A percentile compares a stretch with the other conserved stretches of the same genome.
These are phyloP conservation scores for Thielaviopsis euricoi DNA, from an alignment of 2,329 filamentous ascomycete species.

Conservation along the genomic window DNA sequence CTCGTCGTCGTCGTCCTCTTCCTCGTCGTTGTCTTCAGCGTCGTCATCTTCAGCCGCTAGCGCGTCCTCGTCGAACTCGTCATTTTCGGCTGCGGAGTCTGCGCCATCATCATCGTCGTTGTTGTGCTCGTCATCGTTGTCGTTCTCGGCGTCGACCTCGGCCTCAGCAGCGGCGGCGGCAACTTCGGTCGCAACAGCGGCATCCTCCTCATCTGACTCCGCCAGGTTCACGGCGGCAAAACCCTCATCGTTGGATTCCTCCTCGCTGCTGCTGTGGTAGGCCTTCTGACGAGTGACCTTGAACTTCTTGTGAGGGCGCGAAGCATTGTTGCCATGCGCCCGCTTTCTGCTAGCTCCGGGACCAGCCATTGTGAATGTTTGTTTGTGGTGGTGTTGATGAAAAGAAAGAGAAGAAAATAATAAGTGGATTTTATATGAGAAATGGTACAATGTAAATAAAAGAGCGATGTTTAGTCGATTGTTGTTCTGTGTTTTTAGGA, in stretches of 20 bases:
- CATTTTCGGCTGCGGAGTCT: conserved; percentile 18
- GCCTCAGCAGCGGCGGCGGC: conserved; percentile 20
- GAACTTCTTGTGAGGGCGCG: conserved; percentile 31
- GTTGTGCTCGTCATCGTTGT: conserved; percentile 17
- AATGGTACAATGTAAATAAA: no score
- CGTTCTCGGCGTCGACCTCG: conserved; percentile 14
- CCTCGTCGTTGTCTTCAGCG: conserved; percentile 14
- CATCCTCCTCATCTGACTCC: conserved; percentile 42
- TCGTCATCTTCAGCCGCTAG: conserved; percentile 16
- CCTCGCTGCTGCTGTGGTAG: conserved; percentile 37
- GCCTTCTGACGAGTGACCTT: conserved; percentile 20
- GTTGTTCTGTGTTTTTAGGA: no score
- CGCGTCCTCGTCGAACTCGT: conserved; percentile 18
- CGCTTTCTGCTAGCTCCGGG: conserved; percentile 18
- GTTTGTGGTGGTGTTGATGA: background rate
- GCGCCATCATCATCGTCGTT: conserved; percentile 12
- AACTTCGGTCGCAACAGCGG: conserved; percentile 35
- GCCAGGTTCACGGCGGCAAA: conserved; percentile 37
- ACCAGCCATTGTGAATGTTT: conserved; percentile 5
- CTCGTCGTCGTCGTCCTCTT: conserved; percentile 16
- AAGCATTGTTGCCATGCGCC: conserved; percentile 18
- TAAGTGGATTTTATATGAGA: no score
- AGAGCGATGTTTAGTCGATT: no score
- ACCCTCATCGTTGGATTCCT: conserved; percentile 22
- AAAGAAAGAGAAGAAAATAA: background rate